Evolutionary conservation across 768 basidiomycete genomes (phyloP), one percentile per base, ranked within the genome.

Genomic region (Lentinula aciculospora): DNA sequence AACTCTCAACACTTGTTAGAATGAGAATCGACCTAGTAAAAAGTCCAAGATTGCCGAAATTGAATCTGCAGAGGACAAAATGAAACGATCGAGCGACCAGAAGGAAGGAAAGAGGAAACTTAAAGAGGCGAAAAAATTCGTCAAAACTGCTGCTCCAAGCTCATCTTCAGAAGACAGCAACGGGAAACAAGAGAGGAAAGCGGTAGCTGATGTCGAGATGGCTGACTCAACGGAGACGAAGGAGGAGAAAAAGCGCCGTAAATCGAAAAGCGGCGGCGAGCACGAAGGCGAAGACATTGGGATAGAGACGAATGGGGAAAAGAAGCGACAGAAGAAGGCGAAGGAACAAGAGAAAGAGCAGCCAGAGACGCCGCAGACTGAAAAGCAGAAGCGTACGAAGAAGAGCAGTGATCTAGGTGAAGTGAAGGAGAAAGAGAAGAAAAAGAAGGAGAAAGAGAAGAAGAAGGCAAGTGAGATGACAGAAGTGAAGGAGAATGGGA

Each of bases 11-110:
- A 13, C 12, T 12, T 49, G 13, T 40, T 21, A 48, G 56, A 32
- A 63, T 25, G 54, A 58, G n/a, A 58, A 57, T 28, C 31, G 56
- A 48, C 56, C 45, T 17, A 63, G 56, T 31, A 71, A 74, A 68
- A 73, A 72, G 62, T 60, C 64, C 6, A 76, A 74, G 58, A 44
- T 62, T 13, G 47, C 68, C 60, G 63, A 68, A 57, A 64, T 69
- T 57, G 63, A 73, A 58, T 67, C 21, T 27, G 17, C 12, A 8
- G 34, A 63, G 61, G 60, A 61, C 61, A 29, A 39, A 36, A 23
- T 50, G 53, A 31, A 17, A 17, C 46, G 32, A 48, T 29, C 49
- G 15, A 39, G 36, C 23, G 46, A 39, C 2, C 44, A 60, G 34
- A 64, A 62, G 47, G 48, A 58, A 42, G 60, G 60, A 51, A 61